These are phyloP conservation scores for Cryptosporidium canis DNA, from an alignment of 169 alveolate genomes.

Conservation along the genomic window DNA sequence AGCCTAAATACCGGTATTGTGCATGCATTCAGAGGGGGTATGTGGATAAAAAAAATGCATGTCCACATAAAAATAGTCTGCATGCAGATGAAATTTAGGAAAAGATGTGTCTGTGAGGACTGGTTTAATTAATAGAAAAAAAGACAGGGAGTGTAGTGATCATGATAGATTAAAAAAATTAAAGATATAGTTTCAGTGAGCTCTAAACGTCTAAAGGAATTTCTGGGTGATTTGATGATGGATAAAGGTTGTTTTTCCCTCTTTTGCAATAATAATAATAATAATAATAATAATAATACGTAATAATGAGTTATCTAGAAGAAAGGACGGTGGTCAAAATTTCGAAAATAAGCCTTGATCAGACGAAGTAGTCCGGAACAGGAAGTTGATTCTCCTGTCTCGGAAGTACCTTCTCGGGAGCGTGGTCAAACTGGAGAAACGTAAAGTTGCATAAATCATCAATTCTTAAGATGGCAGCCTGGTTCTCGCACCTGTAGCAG, in stretches of 20 bases:
- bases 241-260: too few species aligned
- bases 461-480: conserved; percentile 97
- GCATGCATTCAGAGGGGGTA: too few species aligned
- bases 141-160: neutral
- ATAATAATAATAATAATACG: neutral
- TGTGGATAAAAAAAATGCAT: too few species aligned
- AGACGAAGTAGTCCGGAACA: conserved; percentile 64
- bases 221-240: too few species aligned
- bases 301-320: neutral
- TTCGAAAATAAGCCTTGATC: neutral
- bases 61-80: too few species aligned
- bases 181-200: neutral
- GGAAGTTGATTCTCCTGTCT: conserved; percentile 66
- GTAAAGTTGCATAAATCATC: conserved; percentile 88
- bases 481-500: conserved; percentile 98
- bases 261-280: too few species aligned
- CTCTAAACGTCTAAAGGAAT: too few species aligned
- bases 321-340: neutral
- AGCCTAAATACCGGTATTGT: too few species aligned
- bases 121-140: too few species aligned
- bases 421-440: conserved; percentile 78
- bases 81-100: too few species aligned
- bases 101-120: too few species aligned
- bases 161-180: neutral
- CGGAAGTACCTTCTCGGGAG: conserved; percentile 75